phyloP scores from a whole-genome alignment of 2,329 filamentous ascomycete genomes.

The Curvularia verruculosa region DNA sequence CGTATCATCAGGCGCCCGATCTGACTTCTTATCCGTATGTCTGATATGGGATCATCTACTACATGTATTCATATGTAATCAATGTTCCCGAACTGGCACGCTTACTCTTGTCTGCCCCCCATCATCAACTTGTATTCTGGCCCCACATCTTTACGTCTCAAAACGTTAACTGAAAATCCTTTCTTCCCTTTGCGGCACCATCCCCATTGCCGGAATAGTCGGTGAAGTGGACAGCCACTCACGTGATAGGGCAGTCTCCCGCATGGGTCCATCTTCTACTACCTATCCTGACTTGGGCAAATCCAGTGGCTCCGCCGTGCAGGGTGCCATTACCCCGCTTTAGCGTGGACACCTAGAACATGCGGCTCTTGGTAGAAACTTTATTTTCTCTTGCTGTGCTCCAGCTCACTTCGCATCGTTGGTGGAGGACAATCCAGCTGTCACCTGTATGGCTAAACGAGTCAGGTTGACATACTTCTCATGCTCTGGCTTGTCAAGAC shows the following conservation, averaged over 20 bases:
- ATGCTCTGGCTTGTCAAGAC: slow-evolving; percentile 44
- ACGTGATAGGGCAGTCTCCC: slow-evolving; percentile 18
- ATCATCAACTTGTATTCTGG: slow-evolving; percentile 47
- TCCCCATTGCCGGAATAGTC: slow-evolving; percentile 49
- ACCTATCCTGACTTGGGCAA: slow-evolving; percentile 23
- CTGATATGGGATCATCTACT: slow-evolving; percentile 45
- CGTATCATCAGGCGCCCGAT: slow-evolving; percentile 18
- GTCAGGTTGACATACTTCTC: slow-evolving; percentile 54
- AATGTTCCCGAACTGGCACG: slow-evolving; percentile 44
- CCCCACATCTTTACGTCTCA: slow-evolving; percentile 22
- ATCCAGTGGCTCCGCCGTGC: slow-evolving; percentile 16
- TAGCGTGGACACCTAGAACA: background rate
- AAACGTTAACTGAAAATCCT: slow-evolving; percentile 41
- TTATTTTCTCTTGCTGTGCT: slow-evolving; percentile 45
- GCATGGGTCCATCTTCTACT: background rate
- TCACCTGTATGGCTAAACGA: slow-evolving; percentile 37
- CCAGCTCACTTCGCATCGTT: slow-evolving; percentile 36
- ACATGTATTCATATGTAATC: slow-evolving; percentile 51
- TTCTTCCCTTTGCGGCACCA: slow-evolving; percentile 44
- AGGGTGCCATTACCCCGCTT: slow-evolving; percentile 20
- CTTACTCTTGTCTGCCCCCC: slow-evolving; percentile 43
- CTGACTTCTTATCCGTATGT: background rate
- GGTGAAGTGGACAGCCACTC: slow-evolving; percentile 45
- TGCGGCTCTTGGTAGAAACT: slow-evolving; percentile 33
- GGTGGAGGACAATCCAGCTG: slow-evolving; percentile 26